Percentiles rank a stretch among this genome's conserved stretches.
Evolutionary conservation across 1,284 basidiomycete genomes (phyloP).

Genomic region (Trichosporon inkin): DNA sequence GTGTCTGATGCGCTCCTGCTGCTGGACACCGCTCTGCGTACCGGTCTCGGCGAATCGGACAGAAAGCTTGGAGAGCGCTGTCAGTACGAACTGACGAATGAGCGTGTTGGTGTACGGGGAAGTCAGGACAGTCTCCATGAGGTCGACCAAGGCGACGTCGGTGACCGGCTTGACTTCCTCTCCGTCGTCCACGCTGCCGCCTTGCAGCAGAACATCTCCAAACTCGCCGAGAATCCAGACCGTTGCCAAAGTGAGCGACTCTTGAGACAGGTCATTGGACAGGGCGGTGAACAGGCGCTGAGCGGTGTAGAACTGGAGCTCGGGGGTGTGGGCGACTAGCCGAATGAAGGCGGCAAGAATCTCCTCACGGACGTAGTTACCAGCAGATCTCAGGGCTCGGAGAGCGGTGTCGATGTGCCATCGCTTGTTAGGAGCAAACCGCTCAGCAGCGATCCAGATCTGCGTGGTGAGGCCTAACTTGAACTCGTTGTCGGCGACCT

Average conservation of each 20-base stretch:
- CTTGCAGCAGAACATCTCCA: constrained; percentile 81
- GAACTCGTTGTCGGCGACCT: constrained; percentile 98
- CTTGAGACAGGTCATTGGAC: constrained; percentile 89
- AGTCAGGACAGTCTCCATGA: constrained; percentile 79
- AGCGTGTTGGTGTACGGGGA: constrained; percentile 92
- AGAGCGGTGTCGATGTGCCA: constrained; percentile 99
- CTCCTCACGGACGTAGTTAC: constrained; percentile 96
- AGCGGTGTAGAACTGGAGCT: constrained; percentile 91
- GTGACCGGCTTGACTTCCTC: constrained; percentile 69
- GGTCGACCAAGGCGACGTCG: constrained; percentile 78
- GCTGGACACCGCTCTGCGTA: constrained; percentile 58
- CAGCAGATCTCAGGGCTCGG: constrained; percentile 92
- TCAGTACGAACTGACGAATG: constrained; percentile 86
- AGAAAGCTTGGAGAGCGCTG: constrained; percentile 84
- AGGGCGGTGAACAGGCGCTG: constrained; percentile 88
- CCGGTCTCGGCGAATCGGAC: constrained; percentile 58
- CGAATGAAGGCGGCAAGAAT: constrained; percentile 93
- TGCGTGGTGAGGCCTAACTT: constrained; percentile 97
- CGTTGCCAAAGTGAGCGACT: constrained; percentile 85
- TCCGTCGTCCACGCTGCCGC: constrained; percentile 78
- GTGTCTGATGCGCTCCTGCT: constrained; percentile 72
- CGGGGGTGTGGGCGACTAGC: constrained; percentile 93
- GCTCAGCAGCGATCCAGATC: constrained; percentile 90
- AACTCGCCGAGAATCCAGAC: constrained; percentile 98
- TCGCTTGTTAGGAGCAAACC: constrained; percentile 94